These are phyloP conservation scores for Blechomonas ayalai DNA, from an alignment of 208 protist genomes.

Conservation along the genomic window DNA sequence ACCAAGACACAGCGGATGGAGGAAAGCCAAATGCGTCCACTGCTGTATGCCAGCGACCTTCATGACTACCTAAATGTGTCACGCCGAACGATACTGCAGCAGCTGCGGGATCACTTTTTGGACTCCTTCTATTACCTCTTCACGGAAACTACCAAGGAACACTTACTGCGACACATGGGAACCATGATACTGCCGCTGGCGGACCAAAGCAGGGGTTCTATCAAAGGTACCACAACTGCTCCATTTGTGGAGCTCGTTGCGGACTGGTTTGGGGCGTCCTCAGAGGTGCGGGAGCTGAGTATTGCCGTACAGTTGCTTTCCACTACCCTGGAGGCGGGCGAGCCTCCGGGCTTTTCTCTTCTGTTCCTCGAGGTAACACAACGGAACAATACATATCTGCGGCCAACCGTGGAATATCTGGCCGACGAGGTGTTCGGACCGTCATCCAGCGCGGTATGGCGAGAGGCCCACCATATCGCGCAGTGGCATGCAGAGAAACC, in stretches of 20 bases:
- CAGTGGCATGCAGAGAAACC: conserved; percentile 62
- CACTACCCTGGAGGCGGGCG: conserved; percentile 39
- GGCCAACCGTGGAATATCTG: conserved; percentile 25
- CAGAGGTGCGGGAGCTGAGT: conserved; percentile 26
- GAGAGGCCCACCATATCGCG: conserved; percentile 52
- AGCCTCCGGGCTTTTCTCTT: conserved; percentile 68
- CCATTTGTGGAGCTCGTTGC: conserved; percentile 33
- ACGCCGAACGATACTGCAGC: conserved; percentile 15
- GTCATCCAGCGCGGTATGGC: conserved; percentile 29
- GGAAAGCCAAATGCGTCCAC: conserved; percentile 30
- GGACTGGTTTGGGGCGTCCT: conserved; percentile 15
- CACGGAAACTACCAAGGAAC: conserved; percentile 40
- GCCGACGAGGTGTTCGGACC: conserved; percentile 29
- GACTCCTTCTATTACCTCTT: conserved; percentile 53
- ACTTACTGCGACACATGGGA: conserved; percentile 29
- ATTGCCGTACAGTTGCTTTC: conserved; percentile 47
- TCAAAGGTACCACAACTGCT: conserved; percentile 2
- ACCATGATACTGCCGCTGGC: conserved; percentile 18
- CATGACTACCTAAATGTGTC: conserved; percentile 35
- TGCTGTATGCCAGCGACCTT: conserved; percentile 62
- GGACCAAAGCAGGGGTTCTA: background rate
- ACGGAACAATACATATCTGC: conserved; percentile 31
- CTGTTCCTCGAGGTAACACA: conserved; percentile 42
- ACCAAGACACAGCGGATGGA: conserved; percentile 30
- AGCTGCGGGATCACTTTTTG: conserved; percentile 10